phyloP scores from a whole-genome alignment of 129 eudicot species.

The Oenanthe sinensis region DNA sequence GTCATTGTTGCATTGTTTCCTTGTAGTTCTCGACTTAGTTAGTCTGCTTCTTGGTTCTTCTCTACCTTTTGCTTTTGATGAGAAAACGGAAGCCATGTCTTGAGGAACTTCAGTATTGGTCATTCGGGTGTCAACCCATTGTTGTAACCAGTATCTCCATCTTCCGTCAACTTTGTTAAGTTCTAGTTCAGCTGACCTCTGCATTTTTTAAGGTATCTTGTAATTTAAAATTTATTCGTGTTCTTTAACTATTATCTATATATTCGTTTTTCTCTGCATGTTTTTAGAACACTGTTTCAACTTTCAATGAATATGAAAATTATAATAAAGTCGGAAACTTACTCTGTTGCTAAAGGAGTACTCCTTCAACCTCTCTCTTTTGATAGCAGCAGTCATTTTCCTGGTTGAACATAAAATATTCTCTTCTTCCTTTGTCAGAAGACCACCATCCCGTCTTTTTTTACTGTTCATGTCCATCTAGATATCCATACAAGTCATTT shows the following conservation, averaged over 20 bases:
- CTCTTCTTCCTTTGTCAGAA: conserved; percentile 55
- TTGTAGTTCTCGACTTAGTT: conserved; percentile 24
- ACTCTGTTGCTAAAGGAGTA: conserved; percentile 69
- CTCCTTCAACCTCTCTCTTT: conserved; percentile 62
- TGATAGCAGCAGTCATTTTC: conserved; percentile 63
- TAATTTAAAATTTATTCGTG: neutral
- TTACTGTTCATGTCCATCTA: conserved; percentile 61
- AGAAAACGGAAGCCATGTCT: conserved; percentile 15
- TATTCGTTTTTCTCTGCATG: neutral
- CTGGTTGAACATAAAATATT: conserved; percentile 42
- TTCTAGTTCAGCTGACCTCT: conserved; percentile 74
- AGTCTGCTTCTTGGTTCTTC: conserved; percentile 30
- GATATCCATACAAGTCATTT: conserved; percentile 14
- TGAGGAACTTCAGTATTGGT: conserved; percentile 41
- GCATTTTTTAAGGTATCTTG: neutral
- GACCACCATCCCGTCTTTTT: conserved; percentile 69
- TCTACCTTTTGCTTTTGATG: conserved; percentile 21
- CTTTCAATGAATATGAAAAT: neutral
- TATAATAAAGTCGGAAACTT: conserved; percentile 4
- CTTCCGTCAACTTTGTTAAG: conserved; percentile 40
- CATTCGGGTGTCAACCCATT: conserved; percentile 63
- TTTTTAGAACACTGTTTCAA: neutral
- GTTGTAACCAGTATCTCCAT: conserved; percentile 69
- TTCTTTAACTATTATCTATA: neutral
- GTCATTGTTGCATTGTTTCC: conserved; percentile 21